These are phyloP conservation scores for Chytriomyces sp. DNA, from an alignment of 192 early-diverging fungal species.

Conservation along the genomic window DNA sequence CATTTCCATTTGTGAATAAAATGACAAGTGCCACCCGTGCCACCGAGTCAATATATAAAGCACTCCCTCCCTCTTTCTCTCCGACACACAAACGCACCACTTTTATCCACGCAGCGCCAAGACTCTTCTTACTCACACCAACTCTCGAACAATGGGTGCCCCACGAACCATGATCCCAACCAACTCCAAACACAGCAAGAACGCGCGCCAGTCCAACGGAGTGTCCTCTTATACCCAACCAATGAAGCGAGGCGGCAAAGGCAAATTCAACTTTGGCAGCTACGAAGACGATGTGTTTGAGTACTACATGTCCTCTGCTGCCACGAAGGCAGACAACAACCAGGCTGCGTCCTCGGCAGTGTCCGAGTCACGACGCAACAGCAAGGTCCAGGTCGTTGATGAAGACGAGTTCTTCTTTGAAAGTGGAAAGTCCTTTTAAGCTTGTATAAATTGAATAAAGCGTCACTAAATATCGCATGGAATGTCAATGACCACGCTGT, in stretches of 20 bases:
- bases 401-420: not conserved
- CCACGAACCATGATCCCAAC: not conserved
- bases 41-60: no score
- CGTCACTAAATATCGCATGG: no score
- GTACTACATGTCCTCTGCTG: conserved; percentile 4
- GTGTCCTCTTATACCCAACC: not conserved
- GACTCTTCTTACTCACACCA: no score
- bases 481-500: no score
- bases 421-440: no score
- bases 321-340: not conserved
- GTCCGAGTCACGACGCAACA: not conserved
- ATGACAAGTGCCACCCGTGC: no score
- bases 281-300: conserved; percentile 25
- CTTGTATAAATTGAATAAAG: no score
- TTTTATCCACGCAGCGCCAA: no score
- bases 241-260: conserved; percentile 14
- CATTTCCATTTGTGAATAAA: no score
- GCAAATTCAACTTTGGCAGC: conserved; percentile 23
- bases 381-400: not conserved
- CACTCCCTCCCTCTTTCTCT: no score
- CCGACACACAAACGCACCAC: no score
- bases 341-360: not conserved
- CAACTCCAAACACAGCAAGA: not conserved
- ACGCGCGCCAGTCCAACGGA: conserved; percentile 24
- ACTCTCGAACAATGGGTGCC: no score